A percentile compares a stretch with the other conserved stretches of the same genome.
phyloP scores from a whole-genome alignment of 192 early-diverging fungal species.

The Entomortierella lignicola region DNA sequence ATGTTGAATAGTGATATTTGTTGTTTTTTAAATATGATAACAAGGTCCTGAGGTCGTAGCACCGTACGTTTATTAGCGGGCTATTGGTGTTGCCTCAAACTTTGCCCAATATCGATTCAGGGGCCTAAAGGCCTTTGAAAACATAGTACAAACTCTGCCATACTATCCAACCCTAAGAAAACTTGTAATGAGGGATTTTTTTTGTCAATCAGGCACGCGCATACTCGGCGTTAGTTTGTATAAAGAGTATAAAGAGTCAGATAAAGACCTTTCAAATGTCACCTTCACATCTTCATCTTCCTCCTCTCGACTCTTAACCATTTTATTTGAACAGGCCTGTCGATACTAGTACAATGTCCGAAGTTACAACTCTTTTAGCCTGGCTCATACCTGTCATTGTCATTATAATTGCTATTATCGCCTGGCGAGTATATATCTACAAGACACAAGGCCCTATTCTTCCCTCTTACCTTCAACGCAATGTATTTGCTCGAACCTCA shows the following conservation, averaged over 20 bases:
- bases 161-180: neutral
- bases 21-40: no score
- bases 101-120: no score
- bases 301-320: neutral
- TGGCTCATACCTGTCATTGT: slow-evolving; percentile 41
- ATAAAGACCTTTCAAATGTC: neutral
- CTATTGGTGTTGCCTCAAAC: no score
- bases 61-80: no score
- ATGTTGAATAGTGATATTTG: no score
- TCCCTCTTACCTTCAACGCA: slow-evolving; percentile 30
- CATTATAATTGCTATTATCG: slow-evolving; percentile 13
- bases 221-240: no score
- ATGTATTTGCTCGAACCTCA: slow-evolving; percentile 36
- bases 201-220: no score
- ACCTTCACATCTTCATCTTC: neutral
- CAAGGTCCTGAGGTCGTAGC: no score
- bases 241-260: neutral
- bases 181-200: neutral
- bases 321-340: neutral
- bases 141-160: no score
- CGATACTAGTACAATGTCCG: slow-evolving; percentile 29
- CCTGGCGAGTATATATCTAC: slow-evolving; percentile 31
- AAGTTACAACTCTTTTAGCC: slow-evolving; percentile 26
- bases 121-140: no score
- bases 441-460: slow-evolving; percentile 26